These are phyloP conservation scores for Chlamydomonas incerta DNA, from an alignment of 139 green algal genomes.

Conservation along the genomic window DNA sequence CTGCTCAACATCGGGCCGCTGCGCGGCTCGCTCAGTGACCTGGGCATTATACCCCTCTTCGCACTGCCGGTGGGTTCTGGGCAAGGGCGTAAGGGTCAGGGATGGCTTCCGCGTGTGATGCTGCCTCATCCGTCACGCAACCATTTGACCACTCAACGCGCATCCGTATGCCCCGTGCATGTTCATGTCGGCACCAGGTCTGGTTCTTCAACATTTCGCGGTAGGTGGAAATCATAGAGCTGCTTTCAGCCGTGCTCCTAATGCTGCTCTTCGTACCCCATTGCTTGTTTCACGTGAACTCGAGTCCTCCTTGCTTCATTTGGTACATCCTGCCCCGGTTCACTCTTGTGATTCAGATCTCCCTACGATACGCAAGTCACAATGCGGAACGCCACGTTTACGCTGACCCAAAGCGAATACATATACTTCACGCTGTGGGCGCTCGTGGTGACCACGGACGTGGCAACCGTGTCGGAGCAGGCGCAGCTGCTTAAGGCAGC, in stretches of 20 bases:
- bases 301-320: neutral
- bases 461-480: neutral
- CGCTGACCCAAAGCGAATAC: slow-evolving; percentile 16
- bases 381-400: neutral
- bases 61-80: slow-evolving; percentile 3
- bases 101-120: neutral
- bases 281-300: too few relatives aligned
- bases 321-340: neutral
- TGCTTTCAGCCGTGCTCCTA: too few relatives aligned
- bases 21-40: neutral
- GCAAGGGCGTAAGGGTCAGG: neutral
- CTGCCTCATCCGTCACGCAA: neutral
- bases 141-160: neutral
- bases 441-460: neutral
- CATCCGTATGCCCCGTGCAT: neutral
- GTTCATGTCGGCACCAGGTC: neutral
- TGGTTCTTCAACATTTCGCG: slow-evolving; percentile 31
- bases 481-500: neutral
- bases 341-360: too few relatives aligned
- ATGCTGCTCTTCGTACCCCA: too few relatives aligned
- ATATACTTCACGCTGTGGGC: slow-evolving; percentile 21
- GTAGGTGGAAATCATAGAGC: too few relatives aligned
- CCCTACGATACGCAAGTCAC: neutral
- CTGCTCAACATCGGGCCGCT: neutral
- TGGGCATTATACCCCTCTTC: neutral